Evolutionary conservation across 2,329 filamentous ascomycete species (phyloP).

Genomic region (Fonsecaea pedrosoi): DNA sequence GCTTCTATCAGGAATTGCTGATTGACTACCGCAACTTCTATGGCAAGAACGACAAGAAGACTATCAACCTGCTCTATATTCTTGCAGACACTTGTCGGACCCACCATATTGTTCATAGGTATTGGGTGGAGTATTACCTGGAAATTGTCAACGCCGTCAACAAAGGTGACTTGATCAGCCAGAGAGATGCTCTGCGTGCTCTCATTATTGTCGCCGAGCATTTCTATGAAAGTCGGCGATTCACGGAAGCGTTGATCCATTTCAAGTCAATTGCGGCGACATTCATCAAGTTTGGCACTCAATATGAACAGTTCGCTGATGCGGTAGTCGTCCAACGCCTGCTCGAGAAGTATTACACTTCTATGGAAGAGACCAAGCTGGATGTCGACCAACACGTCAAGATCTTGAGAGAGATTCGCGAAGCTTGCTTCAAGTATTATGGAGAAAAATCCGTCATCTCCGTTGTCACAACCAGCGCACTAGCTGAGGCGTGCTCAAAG

Average conservation of each 20-base stretch:
- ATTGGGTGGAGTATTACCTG: constrained; percentile 29
- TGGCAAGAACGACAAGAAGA: constrained; percentile 45
- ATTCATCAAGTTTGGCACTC: constrained; percentile 46
- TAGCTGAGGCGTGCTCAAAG: constrained; percentile 44
- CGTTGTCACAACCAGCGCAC: constrained; percentile 46
- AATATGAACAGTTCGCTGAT: constrained; percentile 46
- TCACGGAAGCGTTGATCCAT: constrained; percentile 47
- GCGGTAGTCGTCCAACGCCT: constrained; percentile 44
- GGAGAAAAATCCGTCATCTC: constrained; percentile 41
- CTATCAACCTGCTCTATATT: constrained; percentile 51
- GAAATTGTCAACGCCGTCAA: constrained; percentile 41
- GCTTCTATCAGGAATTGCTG: constrained; percentile 49
- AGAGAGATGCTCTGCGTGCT: constrained; percentile 49
- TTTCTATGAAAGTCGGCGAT: constrained; percentile 48
- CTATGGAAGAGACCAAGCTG: constrained; percentile 46
- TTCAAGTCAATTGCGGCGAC: constrained; percentile 49
- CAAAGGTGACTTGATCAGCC: constrained; percentile 46
- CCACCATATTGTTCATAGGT: constrained; percentile 14
- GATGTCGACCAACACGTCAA: constrained; percentile 46
- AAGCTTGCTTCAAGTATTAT: constrained; percentile 47
- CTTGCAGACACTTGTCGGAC: constrained; percentile 44
- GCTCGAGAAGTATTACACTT: constrained; percentile 47
- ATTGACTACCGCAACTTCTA: constrained; percentile 48
- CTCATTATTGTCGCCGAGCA: constrained; percentile 49
- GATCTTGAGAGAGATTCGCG: constrained; percentile 46